A percentile compares a stretch with the other conserved stretches of the same genome.
Evolutionary conservation across 1,284 basidiomycete species (phyloP).

Genomic region (Butyriboletus appendiculatus): DNA sequence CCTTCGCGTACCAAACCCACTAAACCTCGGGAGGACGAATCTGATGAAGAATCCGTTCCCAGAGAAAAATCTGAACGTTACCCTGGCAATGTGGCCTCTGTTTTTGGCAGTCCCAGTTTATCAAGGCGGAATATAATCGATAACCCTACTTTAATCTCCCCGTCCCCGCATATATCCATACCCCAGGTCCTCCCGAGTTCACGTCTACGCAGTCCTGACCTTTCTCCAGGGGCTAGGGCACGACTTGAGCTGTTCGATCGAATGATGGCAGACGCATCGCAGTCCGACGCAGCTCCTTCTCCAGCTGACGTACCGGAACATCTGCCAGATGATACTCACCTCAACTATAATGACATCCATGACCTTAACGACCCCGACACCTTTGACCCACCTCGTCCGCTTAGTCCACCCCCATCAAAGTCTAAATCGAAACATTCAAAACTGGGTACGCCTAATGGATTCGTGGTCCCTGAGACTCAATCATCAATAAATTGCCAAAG

Average conservation of each 20-base stretch:
- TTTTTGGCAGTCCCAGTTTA: background rate
- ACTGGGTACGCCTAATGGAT: conserved; percentile 16
- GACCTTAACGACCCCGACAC: background rate
- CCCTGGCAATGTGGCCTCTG: background rate
- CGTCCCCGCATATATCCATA: conserved; percentile 3
- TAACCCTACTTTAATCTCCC: background rate
- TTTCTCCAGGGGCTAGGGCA: conserved; percentile 30
- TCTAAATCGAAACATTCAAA: conserved; percentile 3
- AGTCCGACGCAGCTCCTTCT: background rate
- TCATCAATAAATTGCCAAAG: conserved; percentile 27
- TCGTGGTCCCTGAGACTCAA: conserved; percentile 41
- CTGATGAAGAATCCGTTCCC: background rate
- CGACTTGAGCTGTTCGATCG: conserved; percentile 33
- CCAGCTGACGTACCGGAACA: background rate
- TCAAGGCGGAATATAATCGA: background rate
- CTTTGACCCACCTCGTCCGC: conserved; percentile 1
- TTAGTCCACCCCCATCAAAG: conserved; percentile 7
- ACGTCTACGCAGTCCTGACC: conserved; percentile 6
- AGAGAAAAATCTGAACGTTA: background rate
- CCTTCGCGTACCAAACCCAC: background rate
- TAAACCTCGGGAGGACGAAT: background rate
- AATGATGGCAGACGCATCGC: conserved; percentile 14
- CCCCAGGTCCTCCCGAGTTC: background rate
- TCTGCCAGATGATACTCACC: conserved; percentile 1
- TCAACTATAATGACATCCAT: background rate